Conservation (phyloP, 495 filamentous ascomycete genomes). For the Hypoxylon fuscum region DNA sequence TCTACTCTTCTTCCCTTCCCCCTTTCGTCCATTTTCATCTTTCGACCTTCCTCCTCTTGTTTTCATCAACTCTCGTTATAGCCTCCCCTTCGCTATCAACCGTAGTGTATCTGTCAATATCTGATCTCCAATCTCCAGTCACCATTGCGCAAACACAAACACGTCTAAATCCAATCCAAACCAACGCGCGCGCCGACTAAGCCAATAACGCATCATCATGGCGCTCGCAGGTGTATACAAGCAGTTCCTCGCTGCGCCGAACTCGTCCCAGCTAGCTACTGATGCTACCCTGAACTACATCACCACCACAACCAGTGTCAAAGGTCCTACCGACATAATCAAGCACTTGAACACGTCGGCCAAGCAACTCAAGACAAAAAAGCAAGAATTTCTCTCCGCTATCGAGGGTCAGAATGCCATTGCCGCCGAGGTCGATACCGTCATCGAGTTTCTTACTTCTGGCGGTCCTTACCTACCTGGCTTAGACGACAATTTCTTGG, state of each 20-base stretch:
- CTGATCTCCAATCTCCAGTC: not conserved
- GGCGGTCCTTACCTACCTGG: constrained; percentile 90
- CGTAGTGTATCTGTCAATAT: not conserved
- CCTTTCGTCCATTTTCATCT: not conserved
- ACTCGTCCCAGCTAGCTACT: constrained; percentile 67
- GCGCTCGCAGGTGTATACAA: constrained; percentile 76
- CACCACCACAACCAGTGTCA: constrained; percentile 81
- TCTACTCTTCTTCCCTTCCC: constrained; percentile 7
- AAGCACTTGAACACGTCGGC: constrained; percentile 76
- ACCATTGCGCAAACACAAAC: constrained; percentile 12
- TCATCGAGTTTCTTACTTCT: constrained; percentile 78
- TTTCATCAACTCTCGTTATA: not conserved
- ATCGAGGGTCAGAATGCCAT: constrained; percentile 76
- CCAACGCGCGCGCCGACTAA: constrained; percentile 12
- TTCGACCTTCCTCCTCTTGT: constrained; percentile 13
- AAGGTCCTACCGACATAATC: constrained; percentile 73
- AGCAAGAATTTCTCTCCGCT: constrained; percentile 73
- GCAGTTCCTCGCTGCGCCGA: constrained; percentile 78
- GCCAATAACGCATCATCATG: constrained; percentile 53
- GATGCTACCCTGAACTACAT: constrained; percentile 89
- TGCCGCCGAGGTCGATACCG: constrained; percentile 81
- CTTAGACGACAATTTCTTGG: constrained; percentile 92
- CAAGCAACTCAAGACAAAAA: constrained; percentile 78
- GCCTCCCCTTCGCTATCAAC: not conserved
- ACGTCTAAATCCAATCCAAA: constrained; percentile 9